Percentiles rank a stretch among this genome's conserved stretches.
Conservation (phyloP, 176 grass and related monocot species). For the Avena sativa region DNA sequence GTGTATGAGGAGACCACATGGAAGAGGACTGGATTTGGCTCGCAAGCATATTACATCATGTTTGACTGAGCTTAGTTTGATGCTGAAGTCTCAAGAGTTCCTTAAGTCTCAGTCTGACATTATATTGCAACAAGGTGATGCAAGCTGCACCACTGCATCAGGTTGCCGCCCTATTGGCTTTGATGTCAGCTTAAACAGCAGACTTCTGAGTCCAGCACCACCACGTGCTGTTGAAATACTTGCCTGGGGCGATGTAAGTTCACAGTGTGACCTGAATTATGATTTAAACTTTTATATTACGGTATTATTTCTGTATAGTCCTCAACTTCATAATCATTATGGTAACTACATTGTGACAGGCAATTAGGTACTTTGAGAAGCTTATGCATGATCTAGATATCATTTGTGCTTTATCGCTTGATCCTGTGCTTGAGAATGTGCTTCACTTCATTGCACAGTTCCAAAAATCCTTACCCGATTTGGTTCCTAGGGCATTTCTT, state of each 20-base stretch:
- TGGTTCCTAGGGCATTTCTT: constrained; percentile 92
- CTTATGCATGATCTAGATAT: constrained; percentile 85
- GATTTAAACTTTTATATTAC: not conserved
- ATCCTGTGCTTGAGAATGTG: constrained; percentile 68
- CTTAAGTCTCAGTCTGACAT: constrained; percentile 63
- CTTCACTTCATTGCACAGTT: constrained; percentile 86
- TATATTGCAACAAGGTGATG: constrained; percentile 59
- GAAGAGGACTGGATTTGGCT: constrained; percentile 84
- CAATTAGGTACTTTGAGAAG: constrained; percentile 87
- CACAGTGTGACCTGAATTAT: constrained; percentile 5
- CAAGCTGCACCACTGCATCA: constrained; percentile 88
- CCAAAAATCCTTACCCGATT: constrained; percentile 88
- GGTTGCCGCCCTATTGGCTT: constrained; percentile 85
- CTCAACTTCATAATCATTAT: constrained; percentile 30
- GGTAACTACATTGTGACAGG: constrained; percentile 58
- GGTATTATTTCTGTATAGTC: constrained; percentile 31
- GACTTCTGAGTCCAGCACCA: constrained; percentile 74
- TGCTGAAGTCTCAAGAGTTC: constrained; percentile 75
- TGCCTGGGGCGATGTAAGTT: constrained; percentile 86
- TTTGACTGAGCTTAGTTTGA: constrained; percentile 80
- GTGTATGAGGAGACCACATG: constrained; percentile 80
- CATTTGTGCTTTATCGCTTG: constrained; percentile 74
- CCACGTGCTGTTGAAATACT: constrained; percentile 82
- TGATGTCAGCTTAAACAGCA: constrained; percentile 89
- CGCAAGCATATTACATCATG: constrained; percentile 83